Base-by-base conservation (phyloP, 306 rosid genomes). In the Albizia julibrissin region DNA sequence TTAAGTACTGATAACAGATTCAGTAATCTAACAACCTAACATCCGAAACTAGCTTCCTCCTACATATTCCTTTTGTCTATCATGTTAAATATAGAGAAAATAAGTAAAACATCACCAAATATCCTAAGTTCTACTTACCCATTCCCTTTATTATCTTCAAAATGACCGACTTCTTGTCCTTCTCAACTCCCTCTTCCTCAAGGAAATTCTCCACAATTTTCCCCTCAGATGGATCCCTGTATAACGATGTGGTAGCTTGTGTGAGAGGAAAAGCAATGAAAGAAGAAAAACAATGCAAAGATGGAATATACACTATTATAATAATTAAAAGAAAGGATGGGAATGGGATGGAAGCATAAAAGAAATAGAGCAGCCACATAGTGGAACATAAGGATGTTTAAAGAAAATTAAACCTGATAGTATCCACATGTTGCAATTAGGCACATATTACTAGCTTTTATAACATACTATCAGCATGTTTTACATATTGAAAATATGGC, bases 171-270 rank as follows among this genome's bases (percentile, higher is more conserved):
- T 89, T 95, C 77, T 43, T 86, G 69, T 76, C 79, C 84, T 91
- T 91, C 70, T 90, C 93, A 46, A 95, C 79, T 58, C 94, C 91
- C 81, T 86, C 92, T 85, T 88, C 90, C 19, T 84, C 83, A 15
- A 95, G 98, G 91, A 93, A 95, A 83, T 80, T 86, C 80, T 87
- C 92, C 75, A 89, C 93, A 78, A 89, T 15, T 74, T 86, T 91
- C 67, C 89, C 95, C 85, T 95, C 89, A 1, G 91, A 83, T 26
- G 90, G 93, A 88, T 95, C 95, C 81, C 98, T 94, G 64, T 46
- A 85, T 64, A 59, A 73, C 54, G 75, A 61, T 84, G 74, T 22
- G 59, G 14, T 37, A 70, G 58, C 59, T 59, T 40, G 75, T 22
- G 26, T n/a, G 27, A 26, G 42, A 26, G 26, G 76, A 58, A 52